phyloP scores from a whole-genome alignment of 345 rosid species.

The Adansonia digitata region DNA sequence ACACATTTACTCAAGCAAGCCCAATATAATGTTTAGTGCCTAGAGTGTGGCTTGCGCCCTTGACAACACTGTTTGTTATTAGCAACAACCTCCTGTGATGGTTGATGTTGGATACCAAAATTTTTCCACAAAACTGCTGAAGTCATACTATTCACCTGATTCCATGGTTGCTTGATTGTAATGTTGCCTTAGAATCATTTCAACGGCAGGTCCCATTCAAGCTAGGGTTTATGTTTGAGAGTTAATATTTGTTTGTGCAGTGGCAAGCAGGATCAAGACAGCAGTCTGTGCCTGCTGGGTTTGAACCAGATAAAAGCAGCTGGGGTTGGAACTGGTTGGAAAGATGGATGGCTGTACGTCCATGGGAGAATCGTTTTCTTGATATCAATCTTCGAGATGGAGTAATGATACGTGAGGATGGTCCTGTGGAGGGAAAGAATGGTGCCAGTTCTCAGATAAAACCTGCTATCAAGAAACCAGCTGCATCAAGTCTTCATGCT shows the following conservation, averaged over 20 bases:
- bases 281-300: constrained; percentile 53
- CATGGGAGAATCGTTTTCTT: constrained; percentile 97
- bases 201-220: background rate
- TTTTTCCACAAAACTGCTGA: background rate
- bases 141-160: background rate
- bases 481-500: constrained; percentile 32
- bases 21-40: too few relatives aligned
- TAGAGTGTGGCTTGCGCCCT: too few relatives aligned
- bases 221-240: background rate
- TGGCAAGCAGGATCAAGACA: constrained; percentile 96
- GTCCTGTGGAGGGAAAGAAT: constrained; percentile 33
- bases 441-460: constrained; percentile 49
- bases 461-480: constrained; percentile 42
- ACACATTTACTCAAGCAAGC: too few relatives aligned
- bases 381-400: constrained; percentile 84
- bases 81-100: background rate
- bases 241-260: constrained; percentile 34
- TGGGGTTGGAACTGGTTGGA: constrained; percentile 99
- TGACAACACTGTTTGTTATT: background rate
- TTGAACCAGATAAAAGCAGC: constrained; percentile 91
- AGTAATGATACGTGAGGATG: constrained; percentile 51
- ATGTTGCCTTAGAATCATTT: background rate
- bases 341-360: constrained; percentile 99
- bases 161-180: background rate
- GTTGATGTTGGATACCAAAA: constrained; percentile 2